Base-by-base conservation (phyloP, 257 asterid species). In the Lycium barbarum region DNA sequence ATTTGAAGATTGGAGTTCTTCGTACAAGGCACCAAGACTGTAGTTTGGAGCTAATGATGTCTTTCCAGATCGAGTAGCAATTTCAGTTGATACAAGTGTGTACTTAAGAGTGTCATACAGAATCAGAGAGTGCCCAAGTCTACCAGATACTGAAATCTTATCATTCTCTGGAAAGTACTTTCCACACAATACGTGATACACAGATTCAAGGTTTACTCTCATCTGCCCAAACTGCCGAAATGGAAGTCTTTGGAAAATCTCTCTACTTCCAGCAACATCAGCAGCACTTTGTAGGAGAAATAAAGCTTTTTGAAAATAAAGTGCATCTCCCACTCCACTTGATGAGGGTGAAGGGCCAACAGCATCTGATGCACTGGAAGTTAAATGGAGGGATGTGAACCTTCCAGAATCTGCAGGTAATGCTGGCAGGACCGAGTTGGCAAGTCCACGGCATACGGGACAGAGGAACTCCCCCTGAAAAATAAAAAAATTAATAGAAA, bases 391-490 rank as follows among this genome's bases (percentile, higher is more conserved):
- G 33, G 33, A 26, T 9, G 87, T 87, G 61, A 84, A 81, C 90
- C 82, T 87, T 85, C 85, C 86, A 63, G 82, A 85, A 83, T 89
- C 90, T 80, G 88, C 90, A 87, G 95, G 90, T 83, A 90, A 83
- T 83, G 90, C 91, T 74, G 99, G 97, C 85, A 97, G 90, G 73
- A 93, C 94, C 62, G 96, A 92, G 83, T 97, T 95, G 67, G 98
- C 96, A 87, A 97, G 96, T 67, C 98, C 99, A 36, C 99, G 94
- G 83, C 99, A 97, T 74, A 95, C 99, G 15, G 99, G 99, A 90
- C 99, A 97, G 80, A 97, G 97, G 90, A 97, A 95, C 89, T 97
- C 99, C 84, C 99, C 98, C 99, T 97, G 88, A 84, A 79, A 86
- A 87, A 26, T 26, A 26, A 26, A 26, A 26, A 26, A 26, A 26